Evolutionary conservation across 1,284 basidiomycete genomes (phyloP), one percentile per base, ranked within the genome.

Genomic region (Blastosporella zonata): DNA sequence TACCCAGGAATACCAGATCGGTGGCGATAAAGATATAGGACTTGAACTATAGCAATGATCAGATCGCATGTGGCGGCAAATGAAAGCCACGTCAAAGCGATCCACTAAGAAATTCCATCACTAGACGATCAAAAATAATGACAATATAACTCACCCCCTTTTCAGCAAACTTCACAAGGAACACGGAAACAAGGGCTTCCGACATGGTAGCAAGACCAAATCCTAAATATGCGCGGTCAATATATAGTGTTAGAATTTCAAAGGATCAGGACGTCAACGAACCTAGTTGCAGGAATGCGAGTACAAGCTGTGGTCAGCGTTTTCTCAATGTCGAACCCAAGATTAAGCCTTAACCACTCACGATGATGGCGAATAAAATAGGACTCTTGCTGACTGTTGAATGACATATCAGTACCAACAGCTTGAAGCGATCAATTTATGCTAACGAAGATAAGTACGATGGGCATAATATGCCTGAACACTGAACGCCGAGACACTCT

Each of bases 201-300:
- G 40, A 36, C 47, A 48, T 48, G 1, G 47, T 43, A 10, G 47
- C 47, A 4, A 48, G 22, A 6, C 47, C 47, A 28, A 48, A 48
- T n/a, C 40, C 47, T 37, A 47, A 23, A 13, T 12, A n/a, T 35
- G n/a, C 10, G 7, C 10, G 29, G 36, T n/a, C 15, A 10, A 20
- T 7, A 42, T 27, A 27, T 5, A 9, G 5, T 27, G 9, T 15
- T 9, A n/a, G 6, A 36, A 17, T 6, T 2, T n/a, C 4, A 2
- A 17, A 0, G 31, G 2, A 2, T 25, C 3, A n/a, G 20, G 15
- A 15, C 3, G n/a, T 28, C 15, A 6, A 39, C 36, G 6, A 9
- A 47, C 45, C 45, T 12, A 47, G 36, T 34, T 47, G 45, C 2
- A 31, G 2, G n/a, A 47, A 34, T 15, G 45, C 45, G 3, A 47